Evolutionary conservation across 2,329 filamentous ascomycete species (phyloP).

Genomic region (Ilyonectria sp.): DNA sequence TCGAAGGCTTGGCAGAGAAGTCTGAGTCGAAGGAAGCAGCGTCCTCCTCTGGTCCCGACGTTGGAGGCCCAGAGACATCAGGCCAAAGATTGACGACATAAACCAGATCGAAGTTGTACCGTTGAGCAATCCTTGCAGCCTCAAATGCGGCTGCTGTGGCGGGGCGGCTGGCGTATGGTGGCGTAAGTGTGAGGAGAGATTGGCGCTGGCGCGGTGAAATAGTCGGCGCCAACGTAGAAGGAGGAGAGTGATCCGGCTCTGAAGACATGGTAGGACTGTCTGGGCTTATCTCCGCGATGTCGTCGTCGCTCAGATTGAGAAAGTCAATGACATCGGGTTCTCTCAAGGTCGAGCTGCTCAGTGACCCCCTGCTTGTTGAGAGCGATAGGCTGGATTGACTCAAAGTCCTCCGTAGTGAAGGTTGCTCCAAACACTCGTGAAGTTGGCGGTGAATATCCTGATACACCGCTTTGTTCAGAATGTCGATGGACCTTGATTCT

Average conservation of each 20-base stretch:
- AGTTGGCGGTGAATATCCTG: conserved; percentile 48
- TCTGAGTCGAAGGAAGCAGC: conserved; percentile 22
- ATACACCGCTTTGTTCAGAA: conserved; percentile 47
- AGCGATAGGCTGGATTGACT: conserved; percentile 52
- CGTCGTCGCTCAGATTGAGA: conserved; percentile 68
- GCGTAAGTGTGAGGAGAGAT: conserved; percentile 60
- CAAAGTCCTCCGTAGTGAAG: conserved; percentile 45
- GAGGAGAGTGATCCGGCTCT: conserved; percentile 26
- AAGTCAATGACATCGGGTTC: conserved; percentile 71
- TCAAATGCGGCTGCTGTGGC: conserved; percentile 67
- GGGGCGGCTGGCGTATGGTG: conserved; percentile 60
- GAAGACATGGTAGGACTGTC: conserved; percentile 35
- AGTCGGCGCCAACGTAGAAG: conserved; percentile 42
- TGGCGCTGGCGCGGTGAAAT: conserved; percentile 44
- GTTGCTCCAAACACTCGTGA: conserved; percentile 44
- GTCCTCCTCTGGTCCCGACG: conserved; percentile 29
- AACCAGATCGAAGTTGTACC: conserved; percentile 71
- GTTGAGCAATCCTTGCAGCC: conserved; percentile 68
- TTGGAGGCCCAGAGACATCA: conserved; percentile 37
- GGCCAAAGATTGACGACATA: conserved; percentile 74
- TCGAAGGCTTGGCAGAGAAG: conserved; percentile 29
- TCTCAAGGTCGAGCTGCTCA: conserved; percentile 57
- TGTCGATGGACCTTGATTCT: conserved; percentile 48
- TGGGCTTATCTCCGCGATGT: conserved; percentile 65
- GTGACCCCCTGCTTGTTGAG: conserved; percentile 46